Evolutionary conservation across 2,329 filamentous ascomycete genomes (phyloP).

Genomic region (Penicillium sumatraense): DNA sequence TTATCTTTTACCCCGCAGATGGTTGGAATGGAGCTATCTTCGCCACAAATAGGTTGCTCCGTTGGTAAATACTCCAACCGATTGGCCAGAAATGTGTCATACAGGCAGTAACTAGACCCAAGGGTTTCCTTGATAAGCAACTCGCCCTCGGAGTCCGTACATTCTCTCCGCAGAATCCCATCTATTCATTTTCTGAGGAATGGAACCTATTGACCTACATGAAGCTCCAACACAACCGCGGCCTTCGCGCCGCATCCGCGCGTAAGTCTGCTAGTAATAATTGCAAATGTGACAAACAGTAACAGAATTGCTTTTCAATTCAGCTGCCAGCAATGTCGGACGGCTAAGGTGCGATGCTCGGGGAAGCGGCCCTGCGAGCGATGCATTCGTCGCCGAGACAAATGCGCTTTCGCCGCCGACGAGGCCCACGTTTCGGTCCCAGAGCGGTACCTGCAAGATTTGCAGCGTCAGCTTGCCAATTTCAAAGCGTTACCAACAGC

Average conservation of each 20-base stretch:
- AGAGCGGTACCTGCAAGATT: not conserved
- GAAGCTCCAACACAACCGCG: not conserved
- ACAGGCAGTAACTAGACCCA: not conserved
- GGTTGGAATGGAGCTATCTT: not conserved
- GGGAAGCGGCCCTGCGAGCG: not conserved
- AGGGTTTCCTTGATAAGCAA: not conserved
- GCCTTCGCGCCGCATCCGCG: not conserved
- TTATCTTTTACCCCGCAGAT: not conserved
- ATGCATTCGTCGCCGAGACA: conserved; percentile 2
- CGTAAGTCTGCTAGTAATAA: not conserved
- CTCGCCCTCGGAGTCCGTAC: not conserved
- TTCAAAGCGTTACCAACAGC: not conserved
- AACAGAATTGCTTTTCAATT: not conserved
- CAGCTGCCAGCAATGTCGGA: conserved; percentile 3
- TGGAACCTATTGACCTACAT: not conserved
- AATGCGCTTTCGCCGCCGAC: not conserved
- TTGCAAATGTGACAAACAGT: not conserved
- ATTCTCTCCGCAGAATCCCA: not conserved
- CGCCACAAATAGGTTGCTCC: not conserved
- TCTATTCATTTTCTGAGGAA: not conserved
- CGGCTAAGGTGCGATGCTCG: conserved; percentile 3
- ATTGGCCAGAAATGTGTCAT: not conserved
- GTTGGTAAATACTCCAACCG: not conserved
- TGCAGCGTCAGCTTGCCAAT: not conserved
- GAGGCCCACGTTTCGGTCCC: conserved; percentile 1